phyloP scores from a whole-genome alignment of 345 rosid species.

The Arabidopsis suecica region DNA sequence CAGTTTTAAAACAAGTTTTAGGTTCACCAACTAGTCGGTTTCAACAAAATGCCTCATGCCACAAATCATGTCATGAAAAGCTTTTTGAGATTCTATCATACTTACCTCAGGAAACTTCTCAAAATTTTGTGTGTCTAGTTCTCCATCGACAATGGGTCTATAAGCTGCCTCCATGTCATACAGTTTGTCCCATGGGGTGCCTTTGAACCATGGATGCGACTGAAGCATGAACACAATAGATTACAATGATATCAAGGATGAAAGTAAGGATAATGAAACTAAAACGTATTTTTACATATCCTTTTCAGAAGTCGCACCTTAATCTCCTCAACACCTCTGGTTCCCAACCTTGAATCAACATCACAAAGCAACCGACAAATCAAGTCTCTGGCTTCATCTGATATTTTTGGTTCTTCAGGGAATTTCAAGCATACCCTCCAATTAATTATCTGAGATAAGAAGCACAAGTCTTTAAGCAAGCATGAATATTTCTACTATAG shows the following conservation, averaged over 20 bases:
- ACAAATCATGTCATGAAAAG: conserved; percentile 3
- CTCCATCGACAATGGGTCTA: conserved; percentile 86
- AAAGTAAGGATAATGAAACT: conserved; percentile 6
- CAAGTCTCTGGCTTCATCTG: conserved; percentile 84
- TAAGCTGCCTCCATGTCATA: conserved; percentile 90
- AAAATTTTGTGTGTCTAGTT: conserved; percentile 94
- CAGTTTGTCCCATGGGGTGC: conserved; percentile 81
- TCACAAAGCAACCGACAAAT: conserved; percentile 91
- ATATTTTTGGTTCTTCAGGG: conserved; percentile 90
- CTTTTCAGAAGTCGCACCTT: conserved; percentile 57
- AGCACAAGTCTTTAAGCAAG: conserved; percentile 40
- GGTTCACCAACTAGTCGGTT: conserved; percentile 17
- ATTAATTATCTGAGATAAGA: conserved; percentile 71
- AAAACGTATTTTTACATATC: conserved; percentile 7
- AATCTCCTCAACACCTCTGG: conserved; percentile 87
- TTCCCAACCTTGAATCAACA: conserved; percentile 89
- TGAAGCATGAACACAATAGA: conserved; percentile 43
- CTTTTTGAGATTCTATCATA: conserved; percentile 32
- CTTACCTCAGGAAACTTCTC: conserved; percentile 98
- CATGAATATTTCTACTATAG: conserved; percentile 17
- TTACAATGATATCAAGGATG: background rate
- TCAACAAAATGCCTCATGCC: conserved; percentile 3
- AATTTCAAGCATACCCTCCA: conserved; percentile 96
- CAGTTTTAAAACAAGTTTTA: conserved; percentile 6
- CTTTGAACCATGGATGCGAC: conserved; percentile 85